A percentile compares a stretch with the other conserved stretches of the same genome.
Evolutionary conservation across 129 eudicot genomes (phyloP).

Genomic region (Artemisia tridentata): DNA sequence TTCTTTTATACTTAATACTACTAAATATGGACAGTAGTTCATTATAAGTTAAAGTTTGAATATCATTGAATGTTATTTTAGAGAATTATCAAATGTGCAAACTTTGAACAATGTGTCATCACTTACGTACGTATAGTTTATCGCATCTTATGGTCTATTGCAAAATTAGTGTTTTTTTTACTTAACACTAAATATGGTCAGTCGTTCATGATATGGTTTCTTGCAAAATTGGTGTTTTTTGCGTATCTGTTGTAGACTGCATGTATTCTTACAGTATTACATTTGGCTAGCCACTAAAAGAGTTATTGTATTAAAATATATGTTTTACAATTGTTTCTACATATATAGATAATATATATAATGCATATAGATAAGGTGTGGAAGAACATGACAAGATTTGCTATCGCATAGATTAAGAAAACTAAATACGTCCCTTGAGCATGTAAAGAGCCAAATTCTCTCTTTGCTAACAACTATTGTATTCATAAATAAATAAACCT

Average conservation of each 20-base stretch:
- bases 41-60: background rate
- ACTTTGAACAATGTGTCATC: conserved; percentile 7
- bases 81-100: background rate
- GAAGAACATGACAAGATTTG: conserved; percentile 29
- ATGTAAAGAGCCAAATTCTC: conserved; percentile 18
- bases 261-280: background rate
- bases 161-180: too few species aligned
- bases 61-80: too few species aligned
- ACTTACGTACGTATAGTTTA: background rate
- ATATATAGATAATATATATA: conserved; percentile 9
- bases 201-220: too few species aligned
- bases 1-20: background rate
- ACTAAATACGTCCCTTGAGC: conserved; percentile 20
- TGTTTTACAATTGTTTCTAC: background rate
- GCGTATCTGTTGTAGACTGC: too few species aligned
- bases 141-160: background rate
- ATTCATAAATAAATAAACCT: background rate
- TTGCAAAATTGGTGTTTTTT: too few species aligned
- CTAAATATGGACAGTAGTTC: background rate
- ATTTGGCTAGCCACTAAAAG: conserved; percentile 12
- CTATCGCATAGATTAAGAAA: conserved; percentile 27
- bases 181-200: too few species aligned
- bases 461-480: conserved; percentile 13
- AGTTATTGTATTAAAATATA: conserved; percentile 8
- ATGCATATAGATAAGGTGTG: conserved; percentile 28